Base-by-base conservation (phyloP, 2,329 filamentous ascomycete genomes). In the Colletotrichum abscissum region DNA sequence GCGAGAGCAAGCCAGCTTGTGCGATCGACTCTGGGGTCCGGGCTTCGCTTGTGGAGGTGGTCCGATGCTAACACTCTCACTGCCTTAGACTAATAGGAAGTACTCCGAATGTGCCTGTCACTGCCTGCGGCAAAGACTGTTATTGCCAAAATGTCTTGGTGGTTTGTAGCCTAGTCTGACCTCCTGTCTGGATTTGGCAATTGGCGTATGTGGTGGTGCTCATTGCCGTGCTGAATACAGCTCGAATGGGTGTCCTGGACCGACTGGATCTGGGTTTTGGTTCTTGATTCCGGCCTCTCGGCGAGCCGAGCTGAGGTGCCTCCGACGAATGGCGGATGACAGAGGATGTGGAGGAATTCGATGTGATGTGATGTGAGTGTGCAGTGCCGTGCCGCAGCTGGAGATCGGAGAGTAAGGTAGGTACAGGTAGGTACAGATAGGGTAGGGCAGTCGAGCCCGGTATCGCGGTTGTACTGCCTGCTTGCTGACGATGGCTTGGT, bases 291-390 rank as follows among this genome's bases (percentile, higher is more conserved):
- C 28, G 46, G 59, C 60, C 59, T 55, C 33, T 30, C 38, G 33
- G 54, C 42, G 42, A 22, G 22, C 63, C 22, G 16, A 54, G 66
- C 59, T 49, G 54, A 69, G 55, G 42, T 63, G 55, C 56, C 24
- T 35, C 49, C 26, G n/a, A 56, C 33, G 42, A 24, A 59, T 60
- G 66, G 49, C 33, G 66, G 62, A 73, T 60, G 46, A 16, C 55
- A 26, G 22, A 49, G 35, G 2, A 4, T 1, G 66, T 63, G 64
- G 42, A 72, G 24, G 46, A 26, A 24, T 19, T 68, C 52, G 60
- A 65, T 63, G 69, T 57, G 69, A 67, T 71, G 63, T 63, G 69
- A 72, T 71, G 63, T 42, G 63, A 60, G 64, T 63, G 59, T 73
- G 69, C 66, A 69, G 69, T 69, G 46, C 59, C 59, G 66, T 69